These are phyloP conservation scores for Penicillium carneum DNA, from an alignment of 2,329 filamentous ascomycete genomes.

Conservation along the genomic window DNA sequence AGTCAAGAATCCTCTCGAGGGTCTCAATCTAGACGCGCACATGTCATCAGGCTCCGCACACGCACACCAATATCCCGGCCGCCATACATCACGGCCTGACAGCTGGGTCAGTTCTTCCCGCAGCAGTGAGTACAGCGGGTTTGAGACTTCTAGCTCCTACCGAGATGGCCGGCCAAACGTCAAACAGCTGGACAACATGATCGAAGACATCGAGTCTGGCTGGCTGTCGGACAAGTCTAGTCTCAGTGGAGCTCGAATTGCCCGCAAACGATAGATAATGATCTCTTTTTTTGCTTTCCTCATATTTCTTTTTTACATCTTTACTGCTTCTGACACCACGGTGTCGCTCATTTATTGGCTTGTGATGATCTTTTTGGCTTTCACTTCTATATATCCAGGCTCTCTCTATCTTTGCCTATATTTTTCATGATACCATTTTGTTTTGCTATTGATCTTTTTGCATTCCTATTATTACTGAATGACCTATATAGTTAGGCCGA, in stretches of 20 bases:
- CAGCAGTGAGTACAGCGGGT: constrained; percentile 40
- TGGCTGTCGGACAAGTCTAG: constrained; percentile 43
- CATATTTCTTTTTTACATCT: constrained; percentile 1
- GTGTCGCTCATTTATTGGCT: background rate
- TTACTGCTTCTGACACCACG: constrained; percentile 3
- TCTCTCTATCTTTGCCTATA: constrained; percentile 9
- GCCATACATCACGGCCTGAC: constrained; percentile 33
- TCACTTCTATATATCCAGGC: constrained; percentile 8
- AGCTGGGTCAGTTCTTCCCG: constrained; percentile 43
- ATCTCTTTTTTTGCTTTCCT: constrained; percentile 7
- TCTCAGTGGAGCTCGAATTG: constrained; percentile 21
- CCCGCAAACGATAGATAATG: constrained; percentile 22
- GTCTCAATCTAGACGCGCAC: constrained; percentile 35
- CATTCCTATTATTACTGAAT: background rate
- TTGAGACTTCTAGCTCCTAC: constrained; percentile 31
- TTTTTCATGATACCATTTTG: constrained; percentile 35
- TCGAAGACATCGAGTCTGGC: constrained; percentile 44
- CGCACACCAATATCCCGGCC: constrained; percentile 29
- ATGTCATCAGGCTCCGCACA: constrained; percentile 35
- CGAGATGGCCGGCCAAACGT: constrained; percentile 35
- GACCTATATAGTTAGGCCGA: background rate
- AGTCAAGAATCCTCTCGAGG: constrained; percentile 42
- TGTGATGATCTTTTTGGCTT: constrained; percentile 1
- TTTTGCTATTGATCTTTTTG: constrained; percentile 7
- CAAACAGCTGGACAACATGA: constrained; percentile 43